Evolutionary conservation across 148 eudicot genomes (phyloP), one percentile per base, ranked within the genome.

Genomic region (Cornus kousa): DNA sequence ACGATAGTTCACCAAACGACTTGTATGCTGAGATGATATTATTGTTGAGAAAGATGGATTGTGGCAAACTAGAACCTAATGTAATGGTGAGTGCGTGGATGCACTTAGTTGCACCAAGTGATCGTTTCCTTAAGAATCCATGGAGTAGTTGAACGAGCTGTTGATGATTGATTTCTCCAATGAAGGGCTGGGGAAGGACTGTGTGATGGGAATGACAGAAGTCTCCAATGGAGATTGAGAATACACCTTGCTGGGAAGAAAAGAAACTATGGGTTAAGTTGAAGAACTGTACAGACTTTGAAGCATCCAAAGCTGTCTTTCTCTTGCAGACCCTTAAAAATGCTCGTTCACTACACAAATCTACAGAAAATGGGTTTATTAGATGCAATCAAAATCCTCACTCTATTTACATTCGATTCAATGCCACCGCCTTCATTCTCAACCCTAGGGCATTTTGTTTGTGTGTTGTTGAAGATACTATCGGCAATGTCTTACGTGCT

Each of bases 61-160:
- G 92, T 32, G 84, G 82, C 22, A 80, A 80, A 60, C 74, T 76
- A 3, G 89, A 79, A 6, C 90, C 90, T 80, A 85, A 64, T 46
- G 86, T 87, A 55, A 89, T 80, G 60, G 75, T 67, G 70, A 90
- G 82, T 9, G 89, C 96, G 67, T 94, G 98, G 80, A 90, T 75
- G 9, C 85, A 67, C 73, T 79, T 87, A 28, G 86, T 69, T 16
- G 87, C 76, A 53, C 77, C 67, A 37, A 90, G 84, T 71, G 96
- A 82, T 70, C 72, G 79, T 62, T 88, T 12, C 70, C 73, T 60
- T 9, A 78, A 64, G 81, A 83, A 84, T 75, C 80, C 74, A n/a
- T 75, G 86, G 28, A 93, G 84, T 24, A 75, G 77, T 22, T 67
- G 62, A 72, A 78, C 73, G 55, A 85, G 84, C 20, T 69, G 62